A percentile compares a stretch with the other conserved stretches of the same genome.
phyloP scores from a whole-genome alignment of 768 basidiomycete species.

The Kondoa malvinella region DNA sequence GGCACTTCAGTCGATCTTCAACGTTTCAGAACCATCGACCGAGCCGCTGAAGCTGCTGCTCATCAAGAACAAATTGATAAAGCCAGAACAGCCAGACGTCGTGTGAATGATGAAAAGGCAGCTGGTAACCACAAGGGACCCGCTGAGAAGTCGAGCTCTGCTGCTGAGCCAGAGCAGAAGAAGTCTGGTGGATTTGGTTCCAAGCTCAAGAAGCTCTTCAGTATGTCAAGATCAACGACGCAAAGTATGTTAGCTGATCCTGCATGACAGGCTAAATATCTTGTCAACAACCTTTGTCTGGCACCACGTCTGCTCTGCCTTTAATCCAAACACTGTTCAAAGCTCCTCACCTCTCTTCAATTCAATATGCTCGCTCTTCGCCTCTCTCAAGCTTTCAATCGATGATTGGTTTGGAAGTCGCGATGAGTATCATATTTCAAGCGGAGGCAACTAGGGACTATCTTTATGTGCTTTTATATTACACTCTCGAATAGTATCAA shows the following conservation, averaged over 20 bases:
- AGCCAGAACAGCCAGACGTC: background rate
- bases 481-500: background rate
- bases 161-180: background rate
- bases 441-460: background rate
- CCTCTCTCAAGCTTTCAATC: background rate
- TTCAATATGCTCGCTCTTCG: background rate
- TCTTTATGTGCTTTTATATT: background rate
- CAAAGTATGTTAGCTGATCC: too few species aligned
- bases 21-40: background rate
- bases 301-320: too few species aligned
- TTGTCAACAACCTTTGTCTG: too few species aligned
- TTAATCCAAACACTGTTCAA: too few species aligned
- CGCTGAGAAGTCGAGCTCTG: background rate
- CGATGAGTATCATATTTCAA: too few species aligned
- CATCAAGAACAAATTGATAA: background rate
- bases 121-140: background rate
- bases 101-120: background rate
- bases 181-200: background rate
- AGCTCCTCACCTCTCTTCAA: too few species aligned
- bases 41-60: background rate
- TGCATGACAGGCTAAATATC: too few species aligned
- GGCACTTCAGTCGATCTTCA: background rate
- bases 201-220: constrained; percentile 7
- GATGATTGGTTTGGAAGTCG: too few species aligned
- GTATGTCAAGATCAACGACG: too few species aligned